phyloP scores from a whole-genome alignment of 441 rosid species.

The Lepidium campestre region DNA sequence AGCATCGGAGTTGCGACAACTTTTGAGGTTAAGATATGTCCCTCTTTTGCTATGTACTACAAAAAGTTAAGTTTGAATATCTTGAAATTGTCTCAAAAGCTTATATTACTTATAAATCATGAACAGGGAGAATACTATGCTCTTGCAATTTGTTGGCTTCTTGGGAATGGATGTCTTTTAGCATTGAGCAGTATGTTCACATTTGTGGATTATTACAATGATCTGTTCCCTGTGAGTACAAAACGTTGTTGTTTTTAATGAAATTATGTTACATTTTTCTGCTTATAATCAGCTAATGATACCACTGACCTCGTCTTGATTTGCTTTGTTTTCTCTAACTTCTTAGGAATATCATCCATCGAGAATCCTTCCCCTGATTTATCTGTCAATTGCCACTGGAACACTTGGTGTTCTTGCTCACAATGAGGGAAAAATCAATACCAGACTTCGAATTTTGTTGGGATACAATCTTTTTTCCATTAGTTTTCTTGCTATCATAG shows the following conservation, averaged over 20 bases:
- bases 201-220: conserved; percentile 50
- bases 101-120: not conserved
- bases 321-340: not conserved
- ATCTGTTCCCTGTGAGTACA: conserved; percentile 38
- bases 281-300: not conserved
- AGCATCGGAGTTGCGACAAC: not conserved
- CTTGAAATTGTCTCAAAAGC: not conserved
- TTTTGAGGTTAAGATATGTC: not conserved
- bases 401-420: conserved; percentile 42
- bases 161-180: conserved; percentile 58
- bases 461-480: conserved; percentile 46
- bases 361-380: conserved; percentile 59
- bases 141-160: conserved; percentile 49
- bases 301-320: not conserved
- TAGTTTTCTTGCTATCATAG: conserved; percentile 46
- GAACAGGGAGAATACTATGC: conserved; percentile 57
- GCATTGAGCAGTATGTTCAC: conserved; percentile 69
- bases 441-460: conserved; percentile 43
- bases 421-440: conserved; percentile 49
- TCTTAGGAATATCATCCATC: conserved; percentile 67
- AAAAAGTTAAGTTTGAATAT: not conserved
- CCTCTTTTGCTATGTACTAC: not conserved
- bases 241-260: not conserved
- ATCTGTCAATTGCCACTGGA: conserved; percentile 56
- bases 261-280: not conserved